Base-by-base conservation (phyloP, 371 early-diverging fungal species). In the Mortierella sp. region DNA sequence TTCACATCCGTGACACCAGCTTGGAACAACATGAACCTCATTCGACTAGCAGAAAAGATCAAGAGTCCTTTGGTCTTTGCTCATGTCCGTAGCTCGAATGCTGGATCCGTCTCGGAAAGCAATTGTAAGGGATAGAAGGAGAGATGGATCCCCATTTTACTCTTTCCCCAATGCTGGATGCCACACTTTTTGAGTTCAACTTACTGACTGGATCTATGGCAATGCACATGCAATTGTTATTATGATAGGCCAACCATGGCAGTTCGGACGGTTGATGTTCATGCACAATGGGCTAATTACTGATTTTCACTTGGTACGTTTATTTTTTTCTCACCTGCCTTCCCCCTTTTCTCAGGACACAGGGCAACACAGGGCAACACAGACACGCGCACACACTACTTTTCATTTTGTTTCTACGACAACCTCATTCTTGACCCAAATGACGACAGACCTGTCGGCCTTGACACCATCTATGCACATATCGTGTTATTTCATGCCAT, bases 211-310 rank as follows among this genome's bases (percentile, higher is more conserved):
- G n/a, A n/a, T n/a, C n/a, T n/a, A n/a, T n/a, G n/a, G n/a, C n/a
- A n/a, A n/a, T n/a, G n/a, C n/a, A n/a, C 10, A 34, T 34, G 34
- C 10, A 23, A 47, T 4, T 13, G 18, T 30, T 26, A 10, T 34
- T 18, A 42, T 24, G 30, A 46, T 61, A 82, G 82, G 82, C 64
- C 91, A 91, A 63, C 91, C 91, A 23, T 91, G 89, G 89, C 80
- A 86, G 80, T 88, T 83, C 66, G 93, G 93, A 26, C 84, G 86
- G 45, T 81, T 94, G 21, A 93, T 94, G 94, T 94, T 91, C 87
- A 94, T 94, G 94, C 94, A 94, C 82, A 93, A 94, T 78, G 94
- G 94, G 45, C 82, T 86, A 65, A 91, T 94, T 65, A 85, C 85
- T 43, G 81, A 87, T 56, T 94, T 94, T 57, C 80, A 86, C 54